A percentile compares a stretch with the other conserved stretches of the same genome.
Evolutionary conservation across 2,329 filamentous ascomycete species (phyloP).

Genomic region (Talaromyces verruculosus): DNA sequence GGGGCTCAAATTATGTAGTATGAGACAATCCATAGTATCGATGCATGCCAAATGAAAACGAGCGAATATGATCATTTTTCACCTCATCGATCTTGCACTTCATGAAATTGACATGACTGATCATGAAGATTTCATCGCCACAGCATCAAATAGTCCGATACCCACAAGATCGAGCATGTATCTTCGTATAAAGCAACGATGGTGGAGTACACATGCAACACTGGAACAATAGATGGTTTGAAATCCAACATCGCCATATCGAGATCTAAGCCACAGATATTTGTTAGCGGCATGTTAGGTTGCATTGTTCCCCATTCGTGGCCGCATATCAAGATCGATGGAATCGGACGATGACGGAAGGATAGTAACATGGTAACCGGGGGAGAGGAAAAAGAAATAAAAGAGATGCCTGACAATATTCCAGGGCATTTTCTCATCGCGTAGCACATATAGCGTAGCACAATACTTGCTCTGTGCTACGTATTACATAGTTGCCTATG

Average conservation of each 20-base stretch:
- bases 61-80: not conserved
- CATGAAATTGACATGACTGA: not conserved
- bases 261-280: not conserved
- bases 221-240: not conserved
- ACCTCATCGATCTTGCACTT: not conserved
- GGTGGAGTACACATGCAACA: not conserved
- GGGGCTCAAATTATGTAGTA: not conserved
- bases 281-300: not conserved
- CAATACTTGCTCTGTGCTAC: constrained; percentile 6
- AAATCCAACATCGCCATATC: not conserved
- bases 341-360: not conserved
- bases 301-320: not conserved
- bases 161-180: not conserved
- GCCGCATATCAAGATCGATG: not conserved
- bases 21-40: not conserved
- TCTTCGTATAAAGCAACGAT: not conserved
- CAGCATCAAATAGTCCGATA: not conserved
- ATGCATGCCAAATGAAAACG: not conserved
- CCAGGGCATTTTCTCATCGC: not conserved
- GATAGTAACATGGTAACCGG: not conserved
- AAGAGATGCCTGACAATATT: not conserved
- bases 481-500: not conserved
- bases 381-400: not conserved
- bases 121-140: not conserved
- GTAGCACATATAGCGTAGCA: not conserved